Base-by-base conservation (phyloP, 2,329 filamentous ascomycete genomes). In the Fusarium graminum region DNA sequence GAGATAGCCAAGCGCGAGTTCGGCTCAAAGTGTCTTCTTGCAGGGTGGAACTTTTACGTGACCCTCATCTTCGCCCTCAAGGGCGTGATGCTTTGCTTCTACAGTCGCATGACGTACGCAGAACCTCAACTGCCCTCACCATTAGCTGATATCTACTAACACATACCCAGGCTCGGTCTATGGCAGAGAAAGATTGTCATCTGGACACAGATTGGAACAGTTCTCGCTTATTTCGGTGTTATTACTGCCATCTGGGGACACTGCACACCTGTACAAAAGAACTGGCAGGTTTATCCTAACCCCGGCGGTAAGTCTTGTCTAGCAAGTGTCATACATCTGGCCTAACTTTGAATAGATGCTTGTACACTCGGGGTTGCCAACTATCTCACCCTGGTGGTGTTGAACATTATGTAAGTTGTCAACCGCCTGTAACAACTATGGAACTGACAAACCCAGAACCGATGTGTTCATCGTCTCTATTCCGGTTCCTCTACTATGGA, bases 31-130 rank as follows among this genome's bases (percentile, higher is more conserved):
- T 75, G 71, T 49, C 70, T 77, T 22, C 51, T 77, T 39, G 74
- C 76, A 4, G 78, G 78, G 12, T 82, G 80, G 80, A 74, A 75
- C 42, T 75, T 77, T 50, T 82, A 82, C 53, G 73, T 79, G 8
- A 77, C 76, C 6, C 65, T 82, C 16, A 80, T 82, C 17, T 82
- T 80, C 78, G 67, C 74, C 44, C 70, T 82, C 25, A 82, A 82
- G 58, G 78, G 74, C 7, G 78, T 77, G 60, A 79, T 81, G 68
- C 65, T 81, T n/a, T 81, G 76, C 59, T 79, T 81, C 56, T 81
- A 79, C 61, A 72, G 75, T 44, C 75, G 80, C 40, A 74, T 82
- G 60, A 82, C 80, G 79, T 81, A 72, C 44, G 77, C 13, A 34
- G 5, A 19, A 5, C 66, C 17, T 32, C 17, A 47, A 11, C 16